Conservation (phyloP, 768 basidiomycete genomes). For the Lanmaoa rubissima region DNA sequence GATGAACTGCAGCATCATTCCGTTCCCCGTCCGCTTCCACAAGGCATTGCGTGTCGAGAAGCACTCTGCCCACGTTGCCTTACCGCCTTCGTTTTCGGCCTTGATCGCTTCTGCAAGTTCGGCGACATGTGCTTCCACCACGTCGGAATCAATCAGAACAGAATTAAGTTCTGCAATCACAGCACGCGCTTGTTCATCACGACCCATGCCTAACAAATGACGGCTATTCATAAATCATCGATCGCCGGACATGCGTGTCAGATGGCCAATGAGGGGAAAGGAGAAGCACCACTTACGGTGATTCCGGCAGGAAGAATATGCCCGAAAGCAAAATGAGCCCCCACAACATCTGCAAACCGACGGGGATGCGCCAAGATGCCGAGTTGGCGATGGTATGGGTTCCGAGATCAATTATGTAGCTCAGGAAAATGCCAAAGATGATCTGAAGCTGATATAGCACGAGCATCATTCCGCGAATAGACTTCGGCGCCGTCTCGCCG, state of each 20-base stretch:
- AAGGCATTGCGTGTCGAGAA: constrained; percentile 17
- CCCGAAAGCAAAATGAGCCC: constrained; percentile 13
- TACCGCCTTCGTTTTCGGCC: constrained; percentile 16
- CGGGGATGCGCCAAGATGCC: constrained; percentile 15
- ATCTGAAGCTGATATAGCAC: constrained; percentile 78
- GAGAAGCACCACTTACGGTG: constrained; percentile 4
- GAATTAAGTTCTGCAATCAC: constrained; percentile 17
- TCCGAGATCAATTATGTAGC: constrained; percentile 57
- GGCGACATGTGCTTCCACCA: constrained; percentile 11
- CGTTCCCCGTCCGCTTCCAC: constrained; percentile 19
- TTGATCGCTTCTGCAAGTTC: constrained; percentile 16
- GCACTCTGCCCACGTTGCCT: constrained; percentile 16
- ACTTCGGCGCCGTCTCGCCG: constrained; percentile 74
- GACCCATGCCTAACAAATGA: constrained; percentile 1
- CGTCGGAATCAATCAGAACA: constrained; percentile 10
- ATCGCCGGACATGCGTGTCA: neutral
- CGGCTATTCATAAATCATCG: constrained; percentile 5
- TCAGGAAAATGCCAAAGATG: constrained; percentile 66
- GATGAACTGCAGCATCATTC: constrained; percentile 18
- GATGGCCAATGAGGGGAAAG: neutral
- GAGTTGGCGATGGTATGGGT: constrained; percentile 13
- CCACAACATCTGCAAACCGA: constrained; percentile 15
- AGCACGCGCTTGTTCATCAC: constrained; percentile 6
- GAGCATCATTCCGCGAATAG: constrained; percentile 66
- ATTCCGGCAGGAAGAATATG: constrained; percentile 15